Evolutionary conservation across 2,329 filamentous ascomycete genomes (phyloP).

Genomic region (Pezicula neosporulosa): DNA sequence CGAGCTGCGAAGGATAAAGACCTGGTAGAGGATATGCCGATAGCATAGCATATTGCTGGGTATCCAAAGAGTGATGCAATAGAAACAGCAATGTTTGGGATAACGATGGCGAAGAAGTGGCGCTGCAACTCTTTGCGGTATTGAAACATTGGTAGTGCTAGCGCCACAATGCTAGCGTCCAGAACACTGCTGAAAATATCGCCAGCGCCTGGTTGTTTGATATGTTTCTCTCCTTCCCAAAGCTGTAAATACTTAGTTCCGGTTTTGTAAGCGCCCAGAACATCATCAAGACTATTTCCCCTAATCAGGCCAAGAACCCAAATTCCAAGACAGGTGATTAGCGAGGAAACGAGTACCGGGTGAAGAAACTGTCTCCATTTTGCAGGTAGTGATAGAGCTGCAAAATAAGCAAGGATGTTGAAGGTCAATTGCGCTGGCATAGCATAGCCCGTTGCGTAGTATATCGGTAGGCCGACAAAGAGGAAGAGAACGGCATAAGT

Average conservation of each 20-base stretch:
- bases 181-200: constrained; percentile 52
- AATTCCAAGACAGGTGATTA: constrained; percentile 47
- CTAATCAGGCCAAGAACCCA: constrained; percentile 48
- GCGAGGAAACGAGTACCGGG: constrained; percentile 53
- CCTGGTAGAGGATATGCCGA: constrained; percentile 50
- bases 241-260: constrained; percentile 49
- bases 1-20: constrained; percentile 53
- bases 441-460: constrained; percentile 49
- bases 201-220: constrained; percentile 46
- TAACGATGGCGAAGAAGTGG: constrained; percentile 50
- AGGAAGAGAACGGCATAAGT: constrained; percentile 44
- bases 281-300: constrained; percentile 35
- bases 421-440: constrained; percentile 41
- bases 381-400: constrained; percentile 44
- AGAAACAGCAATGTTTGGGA: constrained; percentile 49
- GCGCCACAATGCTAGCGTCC: constrained; percentile 54
- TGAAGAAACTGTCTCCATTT: constrained; percentile 51
- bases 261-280: constrained; percentile 47
- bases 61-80: constrained; percentile 54
- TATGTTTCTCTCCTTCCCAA: constrained; percentile 35
- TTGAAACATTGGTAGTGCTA: constrained; percentile 59
- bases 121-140: constrained; percentile 52
- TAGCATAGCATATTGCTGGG: constrained; percentile 47
- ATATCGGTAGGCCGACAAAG: constrained; percentile 50
- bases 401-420: constrained; percentile 49